Evolutionary conservation across 441 rosid genomes (phyloP), one percentile per base, ranked within the genome.

Genomic region (Erodium chrysanthum): DNA sequence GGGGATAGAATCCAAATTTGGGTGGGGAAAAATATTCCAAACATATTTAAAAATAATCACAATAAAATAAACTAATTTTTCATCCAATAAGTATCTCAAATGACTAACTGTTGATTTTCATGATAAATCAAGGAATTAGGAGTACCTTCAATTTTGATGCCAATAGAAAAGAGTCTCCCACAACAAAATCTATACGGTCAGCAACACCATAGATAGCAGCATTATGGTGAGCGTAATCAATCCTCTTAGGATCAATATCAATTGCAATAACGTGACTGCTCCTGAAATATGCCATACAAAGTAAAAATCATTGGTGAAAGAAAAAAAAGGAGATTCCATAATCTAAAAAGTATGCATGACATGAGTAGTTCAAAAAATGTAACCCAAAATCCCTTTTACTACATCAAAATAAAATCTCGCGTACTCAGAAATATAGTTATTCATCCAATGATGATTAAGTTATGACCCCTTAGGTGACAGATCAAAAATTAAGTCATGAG

Each of bases 141-240:
- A 66, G 7, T 78, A 88, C 97, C 97, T 91, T 88, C 75, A 91
- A 78, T 66, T 74, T 80, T 68, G 83, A 83, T 0, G 98, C 96
- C 83, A 91, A 74, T 58, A 68, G 73, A 73, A 91, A 94, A 73
- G 85, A 89, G 81, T 91, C 89, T 40, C 96, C 98, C 25, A 46
- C 76, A 21, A 91, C 50, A 70, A 93, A 93, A 80, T 93, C 96
- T 73, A 93, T 91, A 59, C 65, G 79, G 77, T 85, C 89, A 74
- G 75, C 80, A 69, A 91, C 92, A 67, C 88, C 96, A 74, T 91
- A 93, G 21, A 93, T 78, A 69, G 80, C 67, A 64, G 98, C 98
- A 74, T 93, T 93, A 70, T 89, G 91, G 65, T 70, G 64, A 15
- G 97, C 97, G 75, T 80, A 93, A 27, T 79, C 88, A 58, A 93